Evolutionary conservation across 257 asterid species (phyloP), one percentile per base, ranked within the genome.

Genomic region (Coffea eugenioides): DNA sequence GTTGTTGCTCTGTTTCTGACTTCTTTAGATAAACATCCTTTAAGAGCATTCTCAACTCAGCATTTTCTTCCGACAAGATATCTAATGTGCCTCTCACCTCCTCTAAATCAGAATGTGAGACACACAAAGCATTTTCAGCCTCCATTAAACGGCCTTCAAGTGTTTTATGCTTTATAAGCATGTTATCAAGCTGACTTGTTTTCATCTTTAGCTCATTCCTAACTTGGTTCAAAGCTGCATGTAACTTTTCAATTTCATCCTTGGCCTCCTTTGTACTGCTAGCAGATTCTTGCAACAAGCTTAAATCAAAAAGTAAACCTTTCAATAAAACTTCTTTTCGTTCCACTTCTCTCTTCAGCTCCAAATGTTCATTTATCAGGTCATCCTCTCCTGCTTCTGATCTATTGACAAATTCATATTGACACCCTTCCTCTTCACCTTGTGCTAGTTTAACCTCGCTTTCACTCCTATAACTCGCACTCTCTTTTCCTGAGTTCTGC

Each of bases 251-350:
- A 75, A 85, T 83, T 84, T 91, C 98, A 87, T 90, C 93, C 80
- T 85, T 89, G 80, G 85, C 83, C 77, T 94, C 97, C 81, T 83
- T 92, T 88, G 89, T 87, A 85, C 86, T 81, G 82, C 96, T 89
- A 76, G 94, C 90, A 79, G 92, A 91, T 84, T 94, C 98, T 86
- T 94, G 98, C 86, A 94, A 88, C 89, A 92, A 88, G 87, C 92
- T 91, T 82, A 92, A 88, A 87, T 94, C 98, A 82, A 90, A 92
- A 74, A 90, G 95, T 78, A 94, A 84, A 82, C 98, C 98, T 83
- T 91, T 85, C 89, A 94, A 79, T 79, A 92, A 45, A 87, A 71
- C 87, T 71, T 89, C 88, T 84, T 91, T 94, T 21, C 86, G 85
- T 80, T 90, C 84, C 73, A 94, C 84, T 91, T 91, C 94, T 84